Base-by-base conservation (phyloP, 2,329 filamentous ascomycete genomes). In the Fusarium sublunatum region DNA sequence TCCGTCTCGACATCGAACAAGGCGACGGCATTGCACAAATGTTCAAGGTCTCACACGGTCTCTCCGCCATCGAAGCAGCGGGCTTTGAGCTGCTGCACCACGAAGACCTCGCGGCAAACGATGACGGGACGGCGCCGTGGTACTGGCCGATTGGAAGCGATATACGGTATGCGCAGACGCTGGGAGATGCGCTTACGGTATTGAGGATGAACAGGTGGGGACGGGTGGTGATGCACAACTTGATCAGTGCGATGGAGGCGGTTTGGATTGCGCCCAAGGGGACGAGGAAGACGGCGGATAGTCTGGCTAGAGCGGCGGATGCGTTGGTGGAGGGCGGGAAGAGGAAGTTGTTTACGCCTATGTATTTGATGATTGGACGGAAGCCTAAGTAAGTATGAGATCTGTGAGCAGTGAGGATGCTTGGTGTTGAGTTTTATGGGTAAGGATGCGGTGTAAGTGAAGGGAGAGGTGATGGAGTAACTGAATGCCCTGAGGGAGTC, bases 1-100 rank as follows among this genome's bases (percentile, higher is more conserved):
- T 98, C 73, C 91, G 95, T 63, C 88, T 97, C 11, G 93, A 91
- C 63, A 99, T 99, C 65, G 95, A 99, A 82, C 89, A 93, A 75
- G 95, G 95, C 71, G 90, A 98, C 73, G 95, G 95, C 68, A 98
- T 99, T 75, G 93, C 92, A 70, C 97, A 97, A 82, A 97, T 99
- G 93, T 92, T 95, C 78, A 91, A 87, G 76, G 84, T 96, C 51
- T 86, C 88, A 1, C 93, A 96, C 66, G 94, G 88, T 28, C 75
- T 97, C 10, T 83, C 88, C 22, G 93, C 93, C 48, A 92, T 97
- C 78, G 87, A 93, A 80, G 84, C 86, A 24, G 92, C 91, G 8
- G 93, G 93, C 7, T 97, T 97, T 74, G 86, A 91, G 64, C 78
- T 97, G 31, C 80, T 91, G 68, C 51, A 67, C 8, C 55, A 74